Conservation (phyloP, 1,139 yeast genomes). For the Candida buenavistaensis region DNA sequence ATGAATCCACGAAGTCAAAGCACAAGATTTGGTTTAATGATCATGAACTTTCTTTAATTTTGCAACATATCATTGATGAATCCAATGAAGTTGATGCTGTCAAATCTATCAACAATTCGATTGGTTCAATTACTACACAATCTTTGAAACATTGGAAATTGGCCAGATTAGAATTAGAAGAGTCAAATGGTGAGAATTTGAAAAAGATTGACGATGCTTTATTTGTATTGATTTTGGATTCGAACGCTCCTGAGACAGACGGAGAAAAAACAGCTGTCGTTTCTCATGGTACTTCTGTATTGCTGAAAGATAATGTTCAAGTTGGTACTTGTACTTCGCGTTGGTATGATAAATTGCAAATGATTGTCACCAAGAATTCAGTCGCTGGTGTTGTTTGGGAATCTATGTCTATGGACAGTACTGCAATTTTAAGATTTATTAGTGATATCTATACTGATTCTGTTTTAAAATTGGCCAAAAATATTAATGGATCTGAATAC, state of each 20-base stretch:
- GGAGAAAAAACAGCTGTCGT: slow-evolving; percentile 47
- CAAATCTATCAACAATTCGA: slow-evolving; percentile 51
- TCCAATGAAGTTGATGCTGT: slow-evolving; percentile 38
- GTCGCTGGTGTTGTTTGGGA: slow-evolving; percentile 78
- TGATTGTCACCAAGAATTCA: slow-evolving; percentile 66
- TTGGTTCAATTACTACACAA: slow-evolving; percentile 73
- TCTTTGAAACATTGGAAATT: slow-evolving; percentile 61
- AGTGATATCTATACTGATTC: slow-evolving; percentile 78
- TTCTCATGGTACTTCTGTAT: slow-evolving; percentile 64
- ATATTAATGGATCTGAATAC: slow-evolving; percentile 70
- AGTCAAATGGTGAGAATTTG: slow-evolving; percentile 44
- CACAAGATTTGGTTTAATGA: slow-evolving; percentile 50
- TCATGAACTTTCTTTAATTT: slow-evolving; percentile 52
- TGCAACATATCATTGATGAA: slow-evolving; percentile 50
- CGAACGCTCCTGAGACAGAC: slow-evolving; percentile 51
- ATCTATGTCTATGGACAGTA: slow-evolving; percentile 76
- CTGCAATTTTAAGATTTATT: slow-evolving; percentile 69
- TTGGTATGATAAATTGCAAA: slow-evolving; percentile 77
- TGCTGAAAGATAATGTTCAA: slow-evolving; percentile 59
- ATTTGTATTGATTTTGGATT: slow-evolving; percentile 68
- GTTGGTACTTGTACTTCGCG: slow-evolving; percentile 74
- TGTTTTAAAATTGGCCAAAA: slow-evolving; percentile 66
- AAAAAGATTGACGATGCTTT: slow-evolving; percentile 60
- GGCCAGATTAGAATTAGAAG: slow-evolving; percentile 52
- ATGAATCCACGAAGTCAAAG: slow-evolving; percentile 21